These are phyloP conservation scores for Metarhizium sp. DNA, from an alignment of 2,329 filamentous ascomycete species.

Conservation along the genomic window DNA sequence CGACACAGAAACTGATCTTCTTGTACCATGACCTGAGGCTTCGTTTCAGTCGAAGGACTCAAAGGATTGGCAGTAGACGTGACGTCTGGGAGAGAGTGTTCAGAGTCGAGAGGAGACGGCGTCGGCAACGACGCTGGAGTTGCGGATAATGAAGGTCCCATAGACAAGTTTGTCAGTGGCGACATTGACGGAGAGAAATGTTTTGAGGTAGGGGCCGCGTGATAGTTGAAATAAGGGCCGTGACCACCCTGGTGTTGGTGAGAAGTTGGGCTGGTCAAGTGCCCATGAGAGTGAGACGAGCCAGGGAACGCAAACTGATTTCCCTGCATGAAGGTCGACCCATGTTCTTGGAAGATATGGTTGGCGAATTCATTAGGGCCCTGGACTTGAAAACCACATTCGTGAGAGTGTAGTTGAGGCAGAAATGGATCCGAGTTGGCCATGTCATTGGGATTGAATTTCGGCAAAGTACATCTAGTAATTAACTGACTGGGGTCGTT, in stretches of 20 bases:
- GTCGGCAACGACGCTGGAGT: slow-evolving; percentile 8
- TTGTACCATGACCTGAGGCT: slow-evolving; percentile 9
- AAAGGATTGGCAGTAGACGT: not conserved
- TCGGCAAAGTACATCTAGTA: slow-evolving; percentile 18
- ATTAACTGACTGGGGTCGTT: slow-evolving; percentile 16
- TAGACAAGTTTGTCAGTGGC: slow-evolving; percentile 14
- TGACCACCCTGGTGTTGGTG: not conserved
- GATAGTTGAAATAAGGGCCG: slow-evolving; percentile 4
- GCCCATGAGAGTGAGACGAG: not conserved
- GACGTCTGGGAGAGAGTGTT: slow-evolving; percentile 6
- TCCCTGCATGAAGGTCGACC: slow-evolving; percentile 6
- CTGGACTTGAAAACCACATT: slow-evolving; percentile 20
- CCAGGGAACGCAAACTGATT: slow-evolving; percentile 8
- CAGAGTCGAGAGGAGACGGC: slow-evolving; percentile 16
- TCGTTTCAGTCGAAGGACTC: slow-evolving; percentile 2
- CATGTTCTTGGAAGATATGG: slow-evolving; percentile 21
- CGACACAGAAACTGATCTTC: slow-evolving; percentile 22
- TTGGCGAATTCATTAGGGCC: slow-evolving; percentile 17
- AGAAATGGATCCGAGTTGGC: slow-evolving; percentile 9
- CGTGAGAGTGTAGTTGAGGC: slow-evolving; percentile 10
- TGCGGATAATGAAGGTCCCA: slow-evolving; percentile 13
- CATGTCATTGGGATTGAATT: slow-evolving; percentile 8
- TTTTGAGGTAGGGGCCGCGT: slow-evolving; percentile 1
- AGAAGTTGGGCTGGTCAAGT: not conserved
- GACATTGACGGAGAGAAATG: slow-evolving; percentile 14